A percentile compares a stretch with the other conserved stretches of the same genome.
phyloP scores from a whole-genome alignment of 2,329 filamentous ascomycete species.

The Cladosporium cucumerinum region DNA sequence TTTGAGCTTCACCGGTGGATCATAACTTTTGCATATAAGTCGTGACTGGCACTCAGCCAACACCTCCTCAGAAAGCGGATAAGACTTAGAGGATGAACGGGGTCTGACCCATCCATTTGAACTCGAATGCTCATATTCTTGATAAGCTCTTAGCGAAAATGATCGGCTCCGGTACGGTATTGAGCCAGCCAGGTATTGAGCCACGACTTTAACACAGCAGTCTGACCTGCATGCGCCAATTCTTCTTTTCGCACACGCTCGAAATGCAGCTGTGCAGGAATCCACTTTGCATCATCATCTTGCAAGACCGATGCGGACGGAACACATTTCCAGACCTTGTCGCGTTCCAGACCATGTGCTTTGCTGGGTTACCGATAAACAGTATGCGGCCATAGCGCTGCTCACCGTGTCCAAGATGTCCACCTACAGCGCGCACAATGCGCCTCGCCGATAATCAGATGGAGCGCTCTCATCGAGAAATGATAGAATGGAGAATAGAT shows the following conservation, averaged over 20 bases:
- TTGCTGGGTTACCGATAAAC: too few species aligned
- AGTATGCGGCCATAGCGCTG: too few species aligned
- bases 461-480: not conserved
- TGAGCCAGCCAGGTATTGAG: not conserved
- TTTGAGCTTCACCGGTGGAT: not conserved
- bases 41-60: not conserved
- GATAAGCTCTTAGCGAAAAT: not conserved
- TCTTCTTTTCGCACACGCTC: slow-evolving; percentile 2
- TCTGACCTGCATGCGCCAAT: slow-evolving; percentile 4
- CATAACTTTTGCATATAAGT: not conserved
- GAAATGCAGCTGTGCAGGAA: not conserved
- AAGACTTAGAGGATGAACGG: not conserved
- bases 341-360: not conserved
- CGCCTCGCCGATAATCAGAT: not conserved
- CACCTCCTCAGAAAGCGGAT: not conserved
- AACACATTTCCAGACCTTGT: not conserved
- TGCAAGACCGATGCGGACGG: too few species aligned
- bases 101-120: not conserved
- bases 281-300: not conserved
- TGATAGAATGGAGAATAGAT: not conserved
- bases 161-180: not conserved
- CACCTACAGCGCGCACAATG: too few species aligned
- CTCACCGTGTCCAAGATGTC: too few species aligned
- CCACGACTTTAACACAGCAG: slow-evolving; percentile 10
- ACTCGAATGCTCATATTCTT: not conserved